phyloP scores from a whole-genome alignment of 208 protist species.

The Crithidia fasciculata region DNA sequence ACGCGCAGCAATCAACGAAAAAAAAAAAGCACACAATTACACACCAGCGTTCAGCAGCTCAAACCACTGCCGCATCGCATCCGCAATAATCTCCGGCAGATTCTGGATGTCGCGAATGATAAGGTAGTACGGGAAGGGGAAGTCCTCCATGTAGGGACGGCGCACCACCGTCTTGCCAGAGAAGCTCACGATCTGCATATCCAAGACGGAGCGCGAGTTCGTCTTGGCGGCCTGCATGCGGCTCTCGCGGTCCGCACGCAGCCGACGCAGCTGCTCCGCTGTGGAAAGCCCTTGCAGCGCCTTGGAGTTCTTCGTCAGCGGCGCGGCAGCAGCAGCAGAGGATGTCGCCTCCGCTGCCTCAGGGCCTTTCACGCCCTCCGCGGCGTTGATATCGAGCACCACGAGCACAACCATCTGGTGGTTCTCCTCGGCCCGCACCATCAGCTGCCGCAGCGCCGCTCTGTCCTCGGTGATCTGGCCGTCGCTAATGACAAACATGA shows the following conservation, averaged over 20 bases:
- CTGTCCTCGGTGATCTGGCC: slow-evolving; percentile 94
- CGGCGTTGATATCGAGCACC: slow-evolving; percentile 91
- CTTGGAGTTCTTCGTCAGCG: slow-evolving; percentile 42
- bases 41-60: slow-evolving; percentile 79
- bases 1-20: not conserved
- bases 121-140: slow-evolving; percentile 99
- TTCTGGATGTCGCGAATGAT: slow-evolving; percentile 96
- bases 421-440: slow-evolving; percentile 89
- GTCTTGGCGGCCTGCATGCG: slow-evolving; percentile 87
- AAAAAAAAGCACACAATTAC: slow-evolving; percentile 18
- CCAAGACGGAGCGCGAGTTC: slow-evolving; percentile 73
- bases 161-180: slow-evolving; percentile 82
- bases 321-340: slow-evolving; percentile 8
- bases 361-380: slow-evolving; percentile 6
- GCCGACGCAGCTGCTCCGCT: slow-evolving; percentile 79
- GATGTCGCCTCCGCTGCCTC: not conserved
- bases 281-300: slow-evolving; percentile 72
- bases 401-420: slow-evolving; percentile 96
- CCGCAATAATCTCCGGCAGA: slow-evolving; percentile 97
- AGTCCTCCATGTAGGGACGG: slow-evolving; percentile 97
- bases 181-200: slow-evolving; percentile 94
- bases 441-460: slow-evolving; percentile 78
- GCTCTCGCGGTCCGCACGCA: slow-evolving; percentile 85
- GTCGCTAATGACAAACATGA: slow-evolving; percentile 98
- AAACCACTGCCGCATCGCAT: slow-evolving; percentile 99